phyloP scores from a whole-genome alignment of 2,329 filamentous ascomycete genomes.

The Fusarium kyushuense region DNA sequence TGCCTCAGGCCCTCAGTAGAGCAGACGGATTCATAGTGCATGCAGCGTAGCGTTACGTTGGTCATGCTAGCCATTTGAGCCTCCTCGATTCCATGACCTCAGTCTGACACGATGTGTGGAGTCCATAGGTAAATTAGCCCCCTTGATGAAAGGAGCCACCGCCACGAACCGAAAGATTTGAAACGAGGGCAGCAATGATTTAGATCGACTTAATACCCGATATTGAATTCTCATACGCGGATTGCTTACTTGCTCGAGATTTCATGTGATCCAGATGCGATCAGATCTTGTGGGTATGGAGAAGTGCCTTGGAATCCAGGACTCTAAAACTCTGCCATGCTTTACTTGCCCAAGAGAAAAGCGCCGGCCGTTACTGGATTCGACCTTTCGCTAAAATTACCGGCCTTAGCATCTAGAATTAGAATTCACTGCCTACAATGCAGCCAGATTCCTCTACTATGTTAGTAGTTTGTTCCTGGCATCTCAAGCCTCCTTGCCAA shows the following conservation, averaged over 20 bases:
- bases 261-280: conserved; percentile 5
- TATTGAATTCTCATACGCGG: conserved; percentile 16
- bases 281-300: neutral
- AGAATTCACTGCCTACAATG: neutral
- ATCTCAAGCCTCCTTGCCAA: conserved; percentile 31
- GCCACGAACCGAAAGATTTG: conserved; percentile 24
- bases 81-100: conserved; percentile 44
- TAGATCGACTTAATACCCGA: conserved; percentile 36
- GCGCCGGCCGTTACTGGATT: conserved; percentile 12
- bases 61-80: conserved; percentile 36
- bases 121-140: conserved; percentile 35
- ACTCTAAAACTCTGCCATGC: neutral
- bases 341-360: conserved; percentile 12
- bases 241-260: neutral
- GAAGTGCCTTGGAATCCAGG: conserved; percentile 6
- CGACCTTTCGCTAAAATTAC: conserved; percentile 14
- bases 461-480: conserved; percentile 7
- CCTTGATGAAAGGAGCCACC: conserved; percentile 25
- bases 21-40: neutral
- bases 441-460: conserved; percentile 1
- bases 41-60: conserved; percentile 17
- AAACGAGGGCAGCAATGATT: conserved; percentile 36
- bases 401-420: conserved; percentile 19
- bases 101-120: conserved; percentile 46
- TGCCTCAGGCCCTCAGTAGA: conserved; percentile 10